phyloP scores from a whole-genome alignment of 1,284 basidiomycete species.

The Vanrija pseudolonga region DNA sequence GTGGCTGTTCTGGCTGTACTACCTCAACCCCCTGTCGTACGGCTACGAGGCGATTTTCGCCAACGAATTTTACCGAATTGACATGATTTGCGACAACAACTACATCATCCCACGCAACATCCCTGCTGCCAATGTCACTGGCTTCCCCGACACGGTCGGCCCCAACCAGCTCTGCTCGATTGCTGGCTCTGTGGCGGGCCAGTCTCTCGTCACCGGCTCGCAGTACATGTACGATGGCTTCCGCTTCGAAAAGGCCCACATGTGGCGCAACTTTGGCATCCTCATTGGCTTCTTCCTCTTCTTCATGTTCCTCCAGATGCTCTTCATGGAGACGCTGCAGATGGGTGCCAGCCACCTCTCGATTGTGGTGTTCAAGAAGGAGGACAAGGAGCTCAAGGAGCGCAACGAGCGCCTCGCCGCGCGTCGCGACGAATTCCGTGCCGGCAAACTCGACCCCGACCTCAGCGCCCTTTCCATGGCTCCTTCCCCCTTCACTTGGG shows the following conservation, averaged over 20 bases:
- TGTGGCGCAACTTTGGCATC: conserved; percentile 50
- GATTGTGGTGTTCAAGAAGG: conserved; percentile 66
- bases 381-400: conserved; percentile 63
- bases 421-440: conserved; percentile 53
- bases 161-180: conserved; percentile 50
- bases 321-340: conserved; percentile 45
- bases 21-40: conserved; percentile 67
- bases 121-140: conserved; percentile 53
- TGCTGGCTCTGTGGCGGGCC: conserved; percentile 37
- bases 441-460: conserved; percentile 48
- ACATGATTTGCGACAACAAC: conserved; percentile 62
- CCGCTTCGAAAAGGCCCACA: conserved; percentile 37
- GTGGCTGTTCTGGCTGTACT: conserved; percentile 78
- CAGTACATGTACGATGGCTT: conserved; percentile 49
- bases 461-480: conserved; percentile 44
- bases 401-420: conserved; percentile 62
- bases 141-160: conserved; percentile 57
- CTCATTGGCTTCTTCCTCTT: conserved; percentile 59
- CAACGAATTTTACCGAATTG: conserved; percentile 75
- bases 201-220: conserved; percentile 37
- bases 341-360: conserved; percentile 38
- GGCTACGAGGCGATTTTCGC: conserved; percentile 68
- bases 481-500: conserved; percentile 52
- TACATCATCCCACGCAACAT: conserved; percentile 70
- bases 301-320: conserved; percentile 56